Evolutionary conservation across 257 asterid genomes (phyloP).

Genomic region (Penstemon newberryi): DNA sequence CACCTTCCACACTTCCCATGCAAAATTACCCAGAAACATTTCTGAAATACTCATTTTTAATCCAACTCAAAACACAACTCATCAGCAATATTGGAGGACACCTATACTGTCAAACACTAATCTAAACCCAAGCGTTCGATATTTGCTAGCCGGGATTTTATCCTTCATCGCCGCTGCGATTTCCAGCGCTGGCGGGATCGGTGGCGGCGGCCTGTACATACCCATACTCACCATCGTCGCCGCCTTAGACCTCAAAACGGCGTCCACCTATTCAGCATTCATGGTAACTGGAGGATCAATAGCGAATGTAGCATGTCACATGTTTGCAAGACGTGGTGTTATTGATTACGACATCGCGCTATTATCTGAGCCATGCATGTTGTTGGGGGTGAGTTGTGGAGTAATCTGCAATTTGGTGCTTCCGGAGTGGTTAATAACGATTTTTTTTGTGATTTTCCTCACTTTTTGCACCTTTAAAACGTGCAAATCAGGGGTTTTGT

Average conservation of each 20-base stretch:
- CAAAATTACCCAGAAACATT: conserved; percentile 26
- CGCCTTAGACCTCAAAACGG: conserved; percentile 68
- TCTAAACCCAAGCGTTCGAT: conserved; percentile 22
- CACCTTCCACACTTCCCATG: conserved; percentile 36
- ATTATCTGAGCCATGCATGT: conserved; percentile 80
- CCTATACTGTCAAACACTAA: not conserved
- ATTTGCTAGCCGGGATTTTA: conserved; percentile 44
- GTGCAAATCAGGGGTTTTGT: conserved; percentile 52
- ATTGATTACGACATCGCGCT: conserved; percentile 77
- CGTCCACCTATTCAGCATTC: conserved; percentile 68
- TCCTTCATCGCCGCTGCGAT: conserved; percentile 65
- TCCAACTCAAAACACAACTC: conserved; percentile 32
- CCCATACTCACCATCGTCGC: conserved; percentile 67
- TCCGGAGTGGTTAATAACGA: conserved; percentile 79
- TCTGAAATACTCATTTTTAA: conserved; percentile 15
- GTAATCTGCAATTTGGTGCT: conserved; percentile 64
- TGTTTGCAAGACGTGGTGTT: conserved; percentile 28
- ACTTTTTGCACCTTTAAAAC: conserved; percentile 72
- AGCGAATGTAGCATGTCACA: conserved; percentile 57
- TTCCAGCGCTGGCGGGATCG: conserved; percentile 88
- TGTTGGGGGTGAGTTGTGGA: conserved; percentile 78
- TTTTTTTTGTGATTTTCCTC: conserved; percentile 59
- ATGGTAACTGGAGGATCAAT: conserved; percentile 84
- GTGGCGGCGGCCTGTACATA: conserved; percentile 79
- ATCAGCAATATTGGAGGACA: conserved; percentile 30